Evolutionary conservation across 192 early-diverging fungal species (phyloP).

Genomic region (Coemansia sp.): DNA sequence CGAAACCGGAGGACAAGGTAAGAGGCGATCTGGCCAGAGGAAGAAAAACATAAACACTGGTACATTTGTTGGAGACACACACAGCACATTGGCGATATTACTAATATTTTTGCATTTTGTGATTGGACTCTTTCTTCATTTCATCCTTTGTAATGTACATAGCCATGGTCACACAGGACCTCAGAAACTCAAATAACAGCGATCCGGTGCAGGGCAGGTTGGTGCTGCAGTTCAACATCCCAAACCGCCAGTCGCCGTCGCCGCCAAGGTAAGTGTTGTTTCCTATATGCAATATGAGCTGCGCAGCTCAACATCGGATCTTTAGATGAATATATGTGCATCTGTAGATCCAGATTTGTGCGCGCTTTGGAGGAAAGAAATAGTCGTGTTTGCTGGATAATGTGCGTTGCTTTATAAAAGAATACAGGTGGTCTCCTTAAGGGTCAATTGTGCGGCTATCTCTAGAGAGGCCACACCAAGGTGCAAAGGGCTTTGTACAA

Average conservation of each 20-base stretch:
- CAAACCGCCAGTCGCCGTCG: not conserved
- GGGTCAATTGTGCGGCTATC: too few relatives aligned
- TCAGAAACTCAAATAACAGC: constrained; percentile 80
- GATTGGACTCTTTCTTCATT: constrained; percentile 10
- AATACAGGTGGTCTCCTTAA: too few relatives aligned
- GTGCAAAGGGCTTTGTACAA: constrained; percentile 57
- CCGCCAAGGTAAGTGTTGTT: constrained; percentile 61
- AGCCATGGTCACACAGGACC: constrained; percentile 69
- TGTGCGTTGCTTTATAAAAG: too few relatives aligned
- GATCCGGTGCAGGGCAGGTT: constrained; percentile 87
- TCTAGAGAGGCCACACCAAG: too few relatives aligned
- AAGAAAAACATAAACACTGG: too few relatives aligned
- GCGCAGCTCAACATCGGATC: too few relatives aligned
- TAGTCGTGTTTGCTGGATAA: too few relatives aligned
- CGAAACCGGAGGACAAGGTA: constrained; percentile 66
- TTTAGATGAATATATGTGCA: too few relatives aligned
- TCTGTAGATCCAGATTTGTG: too few relatives aligned
- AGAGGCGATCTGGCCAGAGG: too few relatives aligned
- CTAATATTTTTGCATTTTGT: not conserved
- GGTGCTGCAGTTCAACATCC: constrained; percentile 41
- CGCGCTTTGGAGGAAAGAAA: constrained; percentile 9
- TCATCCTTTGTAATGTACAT: constrained; percentile 14
- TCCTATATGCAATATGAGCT: not conserved
- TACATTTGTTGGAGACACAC: not conserved
- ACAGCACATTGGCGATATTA: not conserved